Percentiles rank a stretch among this genome's conserved stretches.
Evolutionary conservation across 805 yeast genomes (phyloP).

Genomic region (Cyberlindnera suaveolens): DNA sequence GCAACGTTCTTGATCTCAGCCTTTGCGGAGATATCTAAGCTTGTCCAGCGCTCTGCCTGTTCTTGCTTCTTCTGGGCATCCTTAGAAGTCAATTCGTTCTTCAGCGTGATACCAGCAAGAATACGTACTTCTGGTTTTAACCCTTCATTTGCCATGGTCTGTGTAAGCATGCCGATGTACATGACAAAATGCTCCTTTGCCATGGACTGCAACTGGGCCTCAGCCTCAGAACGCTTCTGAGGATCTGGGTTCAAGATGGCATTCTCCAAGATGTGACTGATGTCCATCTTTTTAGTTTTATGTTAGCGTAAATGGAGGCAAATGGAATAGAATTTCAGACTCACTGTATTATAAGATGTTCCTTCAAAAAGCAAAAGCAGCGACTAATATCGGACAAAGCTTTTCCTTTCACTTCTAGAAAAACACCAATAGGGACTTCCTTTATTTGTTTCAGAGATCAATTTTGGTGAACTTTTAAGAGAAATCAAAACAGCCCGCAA

Average conservation of each 20-base stretch:
- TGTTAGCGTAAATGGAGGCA: too few species aligned
- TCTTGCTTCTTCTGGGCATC: constrained; percentile 51
- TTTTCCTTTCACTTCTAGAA: too few species aligned
- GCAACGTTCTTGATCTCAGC: constrained; percentile 60
- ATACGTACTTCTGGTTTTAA: constrained; percentile 77
- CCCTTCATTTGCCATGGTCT: constrained; percentile 59
- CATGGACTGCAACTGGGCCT: constrained; percentile 62
- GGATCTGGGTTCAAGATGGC: constrained; percentile 71
- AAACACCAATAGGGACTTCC: too few species aligned
- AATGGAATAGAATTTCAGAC: too few species aligned
- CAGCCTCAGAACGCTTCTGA: constrained; percentile 67
- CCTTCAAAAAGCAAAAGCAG: too few species aligned
- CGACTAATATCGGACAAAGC: too few species aligned
- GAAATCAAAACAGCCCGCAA: too few species aligned
- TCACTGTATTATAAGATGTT: too few species aligned
- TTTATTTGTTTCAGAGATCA: too few species aligned
- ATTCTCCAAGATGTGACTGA: constrained; percentile 67
- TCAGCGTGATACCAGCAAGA: constrained; percentile 82
- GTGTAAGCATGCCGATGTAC: constrained; percentile 63
- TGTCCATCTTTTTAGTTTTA: constrained; percentile 32
- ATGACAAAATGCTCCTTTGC: constrained; percentile 73
- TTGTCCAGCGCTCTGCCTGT: constrained; percentile 71
- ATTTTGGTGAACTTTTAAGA: too few species aligned
- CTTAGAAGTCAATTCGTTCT: constrained; percentile 84
- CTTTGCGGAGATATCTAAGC: constrained; percentile 49